Evolutionary conservation across 768 basidiomycete genomes (phyloP), one percentile per base, ranked within the genome.

Genomic region (Lentinula edodes): DNA sequence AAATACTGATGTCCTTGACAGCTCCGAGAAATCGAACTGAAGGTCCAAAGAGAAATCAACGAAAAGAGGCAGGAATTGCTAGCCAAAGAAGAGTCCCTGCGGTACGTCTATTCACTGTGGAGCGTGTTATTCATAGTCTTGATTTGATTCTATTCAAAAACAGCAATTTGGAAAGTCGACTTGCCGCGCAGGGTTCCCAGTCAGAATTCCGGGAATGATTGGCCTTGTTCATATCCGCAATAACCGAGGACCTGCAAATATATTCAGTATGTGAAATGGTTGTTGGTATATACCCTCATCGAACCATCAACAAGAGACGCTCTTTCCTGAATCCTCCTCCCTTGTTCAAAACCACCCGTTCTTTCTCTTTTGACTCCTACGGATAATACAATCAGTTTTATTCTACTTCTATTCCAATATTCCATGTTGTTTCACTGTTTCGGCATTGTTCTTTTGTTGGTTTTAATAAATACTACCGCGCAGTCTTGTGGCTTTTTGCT

Each of bases 1-100:
- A 13, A 35, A 50, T 43, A 23, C 52, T 48, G 53, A 53, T 48
- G 12, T 13, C 18, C 18, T 62, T 58, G 54, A 58, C 67, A 93
- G 88, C 83, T 99, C 66, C 93, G 96, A 64, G 97, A 99, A 78
- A 91, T 98, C 74, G 97, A 99, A 74, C 84, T 98, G 74, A 95
- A 94, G 74, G 94, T 98, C 34, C 95, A 98, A 75, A 85, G 97
- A 53, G 97, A 99, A 80, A 93, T 99, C 75, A 93, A 91, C 72
- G 92, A 98, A 80, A 95, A 96, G 79, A 83, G 95, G 70, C 96
- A 98, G 73, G 96, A 98, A 71, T 77, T 98, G 63, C 77, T 97
- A 69, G 97, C 96, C 43, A 97, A 96, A 74, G 96, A 97, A 73
- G 95, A 97, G 74, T 91, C 91, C 48, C 89, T 93, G 68, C 85